Percentiles rank a stretch among this genome's conserved stretches.
Evolutionary conservation across 192 early-diverging fungal species (phyloP).

Genomic region (Podila epigama): DNA sequence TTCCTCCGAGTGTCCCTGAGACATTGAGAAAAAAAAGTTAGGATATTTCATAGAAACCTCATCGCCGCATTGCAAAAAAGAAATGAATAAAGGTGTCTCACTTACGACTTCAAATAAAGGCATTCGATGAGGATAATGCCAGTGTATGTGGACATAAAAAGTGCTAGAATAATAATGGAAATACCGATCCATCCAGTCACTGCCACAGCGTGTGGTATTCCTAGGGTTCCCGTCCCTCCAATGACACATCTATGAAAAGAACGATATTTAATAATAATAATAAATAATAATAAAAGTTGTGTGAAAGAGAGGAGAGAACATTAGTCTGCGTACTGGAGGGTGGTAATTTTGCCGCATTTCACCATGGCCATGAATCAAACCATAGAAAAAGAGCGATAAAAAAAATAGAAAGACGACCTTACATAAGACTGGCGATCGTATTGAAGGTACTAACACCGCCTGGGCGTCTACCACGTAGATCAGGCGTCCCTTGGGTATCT

Average conservation of each 20-base stretch:
- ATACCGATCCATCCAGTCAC: constrained; percentile 65
- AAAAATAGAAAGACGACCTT: too few species aligned
- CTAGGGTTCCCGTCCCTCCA: constrained; percentile 64
- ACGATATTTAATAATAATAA: background rate
- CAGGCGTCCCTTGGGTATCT: background rate
- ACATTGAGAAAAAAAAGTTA: background rate
- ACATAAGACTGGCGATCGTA: constrained; percentile 13
- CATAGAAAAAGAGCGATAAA: too few species aligned
- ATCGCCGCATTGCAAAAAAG: background rate
- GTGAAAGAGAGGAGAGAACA: background rate
- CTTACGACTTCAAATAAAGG: constrained; percentile 54
- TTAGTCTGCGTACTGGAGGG: too few species aligned
- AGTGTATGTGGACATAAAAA: constrained; percentile 62
- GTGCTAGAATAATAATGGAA: constrained; percentile 50
- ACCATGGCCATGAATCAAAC: too few species aligned
- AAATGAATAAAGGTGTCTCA: background rate
- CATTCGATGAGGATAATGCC: constrained; percentile 62
- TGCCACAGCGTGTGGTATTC: constrained; percentile 63
- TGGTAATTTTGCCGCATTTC: too few species aligned
- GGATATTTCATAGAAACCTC: background rate
- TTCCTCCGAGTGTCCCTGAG: constrained; percentile 53
- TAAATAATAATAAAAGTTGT: constrained; percentile 1
- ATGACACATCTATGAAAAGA: constrained; percentile 56
- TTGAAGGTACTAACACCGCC: constrained; percentile 23
- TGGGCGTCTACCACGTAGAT: background rate